A percentile compares a stretch with the other conserved stretches of the same genome.
Conservation (phyloP, 768 basidiomycete genomes). For the Russula griseocarnosa region DNA sequence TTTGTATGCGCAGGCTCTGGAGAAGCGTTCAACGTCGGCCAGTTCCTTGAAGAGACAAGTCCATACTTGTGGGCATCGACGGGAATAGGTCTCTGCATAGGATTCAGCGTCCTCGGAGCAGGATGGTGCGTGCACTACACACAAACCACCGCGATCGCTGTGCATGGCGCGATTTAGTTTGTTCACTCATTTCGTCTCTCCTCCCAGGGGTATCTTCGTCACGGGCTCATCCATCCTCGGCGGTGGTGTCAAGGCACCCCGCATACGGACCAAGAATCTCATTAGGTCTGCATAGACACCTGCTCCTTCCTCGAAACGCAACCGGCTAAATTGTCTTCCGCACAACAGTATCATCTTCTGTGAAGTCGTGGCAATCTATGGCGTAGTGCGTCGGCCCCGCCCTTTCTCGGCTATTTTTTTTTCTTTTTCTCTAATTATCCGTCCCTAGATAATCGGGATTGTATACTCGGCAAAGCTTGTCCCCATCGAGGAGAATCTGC, state of each 20-base stretch:
- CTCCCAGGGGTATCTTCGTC: conserved; percentile 88
- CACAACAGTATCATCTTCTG: conserved; percentile 89
- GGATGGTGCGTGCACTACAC: conserved; percentile 69
- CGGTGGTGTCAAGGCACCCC: conserved; percentile 88
- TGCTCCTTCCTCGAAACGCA: neutral
- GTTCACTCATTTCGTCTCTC: neutral
- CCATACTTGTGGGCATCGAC: conserved; percentile 91
- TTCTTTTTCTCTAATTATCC: no score
- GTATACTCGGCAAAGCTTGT: conserved; percentile 80
- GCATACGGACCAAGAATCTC: conserved; percentile 95
- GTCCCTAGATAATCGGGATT: conserved; percentile 87
- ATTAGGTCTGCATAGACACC: conserved; percentile 64
- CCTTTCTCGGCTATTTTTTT: neutral
- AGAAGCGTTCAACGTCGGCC: conserved; percentile 90
- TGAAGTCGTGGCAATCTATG: conserved; percentile 99
- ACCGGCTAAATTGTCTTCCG: neutral
- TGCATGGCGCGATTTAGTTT: neutral
- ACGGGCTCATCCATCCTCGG: conserved; percentile 97
- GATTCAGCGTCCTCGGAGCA: conserved; percentile 89
- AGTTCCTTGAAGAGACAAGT: conserved; percentile 89
- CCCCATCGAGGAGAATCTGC: conserved; percentile 52
- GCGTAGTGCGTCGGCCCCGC: conserved; percentile 55
- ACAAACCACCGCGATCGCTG: neutral
- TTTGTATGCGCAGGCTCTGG: conserved; percentile 57
- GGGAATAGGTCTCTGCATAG: conserved; percentile 90